Base-by-base conservation (phyloP, 2,329 filamentous ascomycete species). In the Fusarium duplospermum region DNA sequence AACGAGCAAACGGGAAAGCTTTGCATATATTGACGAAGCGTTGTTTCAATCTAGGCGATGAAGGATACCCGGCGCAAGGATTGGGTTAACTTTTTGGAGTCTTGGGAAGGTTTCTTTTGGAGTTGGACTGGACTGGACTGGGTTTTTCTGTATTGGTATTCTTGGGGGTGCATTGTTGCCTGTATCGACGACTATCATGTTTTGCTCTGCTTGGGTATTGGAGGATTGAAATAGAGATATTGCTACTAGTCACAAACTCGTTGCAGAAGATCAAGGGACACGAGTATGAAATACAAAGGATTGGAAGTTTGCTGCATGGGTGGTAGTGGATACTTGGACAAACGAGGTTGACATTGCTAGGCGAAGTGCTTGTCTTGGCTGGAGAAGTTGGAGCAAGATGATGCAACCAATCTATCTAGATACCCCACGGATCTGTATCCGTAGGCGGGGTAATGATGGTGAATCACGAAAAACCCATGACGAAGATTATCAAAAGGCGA, bases 1-100 rank as follows among this genome's bases (percentile, higher is more conserved):
- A 81, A 84, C 52, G 80, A 81, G 66, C 74, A 80, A 66, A 81
- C 79, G n/a, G 80, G 79, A 22, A 81, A 80, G 71, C 45, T 84
- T 33, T 83, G 80, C 68, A 77, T 84, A 35, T 82, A 83, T 56
- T 84, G 72, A 80, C 33, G 20, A 40, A 72, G 62, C 52, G 58
- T 66, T 71, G 38, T 61, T 64, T 63, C 38, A 27, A 59, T 70
- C 35, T 35, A 45, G 62, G 20, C n/a, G 11, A 38, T 33, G 24
- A 16, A 72, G 52, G 66, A 74, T 75, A 75, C 72, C 72, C 62
- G 62, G 65, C 31, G 69, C 64, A 60, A 22, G 54, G 33, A 52
- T 50, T 69, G 64, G 62, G 65, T 54, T 57, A 61, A 47, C 40
- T 50, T 62, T 64, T 52, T 52, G 71, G 65, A 64, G 68, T 74